Evolutionary conservation across 352 stramenopile genomes (phyloP), one percentile per base, ranked within the genome.

Genomic region (Globisporangium polare): DNA sequence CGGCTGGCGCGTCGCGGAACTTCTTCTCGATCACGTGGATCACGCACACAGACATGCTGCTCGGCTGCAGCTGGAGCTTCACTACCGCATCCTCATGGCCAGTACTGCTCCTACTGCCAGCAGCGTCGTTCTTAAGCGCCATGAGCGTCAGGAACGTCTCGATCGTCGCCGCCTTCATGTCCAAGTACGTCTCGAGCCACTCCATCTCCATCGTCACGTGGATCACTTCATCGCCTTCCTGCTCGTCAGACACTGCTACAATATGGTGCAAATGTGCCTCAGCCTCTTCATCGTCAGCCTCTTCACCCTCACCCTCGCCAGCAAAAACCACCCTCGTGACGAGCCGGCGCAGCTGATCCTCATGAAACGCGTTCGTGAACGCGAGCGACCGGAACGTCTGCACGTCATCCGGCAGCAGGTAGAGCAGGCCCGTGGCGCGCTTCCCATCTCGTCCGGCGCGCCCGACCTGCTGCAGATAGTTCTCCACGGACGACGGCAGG

Each of bases 401-500:
- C 5, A 87, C 82, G 50, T 94, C 86, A 45, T 88, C 69, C n/a
- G 73, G 55, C 7, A 90, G 60, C 3, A 94, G 56, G 54, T 88
- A 91, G 2, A 95, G 68, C 15, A 89, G 42, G 3, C 78, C 80
- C 9, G 60, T 74, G 2, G 93, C 86, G n/a, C 60, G 35, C 49
- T 96, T 91, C 0, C 96, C 96, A 68, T 99, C 96, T 42, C 97
- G 80, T 35, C 97, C 97, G 33, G 97, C 97, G 55, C 97, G 86
- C 5, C 97, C 97, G 51, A 98, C 91, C 66, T 99, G 95, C 77
- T 99, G 96, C 54, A 99, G 97, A 74, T 99, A 99, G 67, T 99
- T 95, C 46, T 98, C 98, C n/a, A 99, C 93, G 37, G 91, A 98
- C 42, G 89, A 90, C 5, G 97, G 96, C 62, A 98, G 83, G 62